A percentile compares a stretch with the other conserved stretches of the same genome.
These are phyloP conservation scores for Alternaria ethzedia DNA, from an alignment of 2,329 filamentous ascomycete species.

Conservation along the genomic window DNA sequence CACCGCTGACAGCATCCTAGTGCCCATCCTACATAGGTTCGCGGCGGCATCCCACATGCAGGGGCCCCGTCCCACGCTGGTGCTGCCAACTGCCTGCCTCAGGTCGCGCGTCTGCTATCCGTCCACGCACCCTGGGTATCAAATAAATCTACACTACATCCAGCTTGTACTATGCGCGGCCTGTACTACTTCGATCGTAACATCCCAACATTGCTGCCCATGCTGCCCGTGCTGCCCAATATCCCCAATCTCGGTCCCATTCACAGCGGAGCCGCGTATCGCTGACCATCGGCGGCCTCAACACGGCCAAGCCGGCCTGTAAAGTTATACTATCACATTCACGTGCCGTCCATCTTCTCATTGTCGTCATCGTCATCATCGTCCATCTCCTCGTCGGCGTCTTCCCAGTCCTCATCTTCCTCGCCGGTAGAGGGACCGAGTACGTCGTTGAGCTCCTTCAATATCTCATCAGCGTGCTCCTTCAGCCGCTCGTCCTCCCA, in stretches of 20 bases:
- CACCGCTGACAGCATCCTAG: conserved; percentile 5
- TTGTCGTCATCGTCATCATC: conserved; percentile 26
- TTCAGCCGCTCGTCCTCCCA: conserved; percentile 85
- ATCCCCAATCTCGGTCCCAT: not conserved
- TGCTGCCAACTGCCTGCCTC: not conserved
- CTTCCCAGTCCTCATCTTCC: conserved; percentile 52
- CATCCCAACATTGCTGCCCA: not conserved
- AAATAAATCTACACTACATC: conserved; percentile 1
- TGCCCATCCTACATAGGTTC: not conserved
- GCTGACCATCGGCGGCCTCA: not conserved
- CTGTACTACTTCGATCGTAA: not conserved
- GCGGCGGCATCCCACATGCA: conserved; percentile 14
- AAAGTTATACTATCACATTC: conserved; percentile 19
- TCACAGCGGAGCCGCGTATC: not conserved
- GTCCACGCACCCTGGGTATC: not conserved
- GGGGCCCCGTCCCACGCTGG: conserved; percentile 7
- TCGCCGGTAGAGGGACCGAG: conserved; percentile 53
- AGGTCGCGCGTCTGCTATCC: not conserved
- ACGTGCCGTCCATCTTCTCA: conserved; percentile 49
- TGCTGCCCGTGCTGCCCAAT: not conserved
- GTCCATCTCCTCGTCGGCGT: conserved; percentile 49
- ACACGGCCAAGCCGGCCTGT: not conserved
- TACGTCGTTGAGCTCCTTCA: conserved; percentile 56
- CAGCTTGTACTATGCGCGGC: not conserved
- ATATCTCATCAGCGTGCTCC: conserved; percentile 75